A percentile compares a stretch with the other conserved stretches of the same genome.
Conservation (phyloP, 2,329 filamentous ascomycete genomes). For the Stachybotrys chlorohalonatus region DNA sequence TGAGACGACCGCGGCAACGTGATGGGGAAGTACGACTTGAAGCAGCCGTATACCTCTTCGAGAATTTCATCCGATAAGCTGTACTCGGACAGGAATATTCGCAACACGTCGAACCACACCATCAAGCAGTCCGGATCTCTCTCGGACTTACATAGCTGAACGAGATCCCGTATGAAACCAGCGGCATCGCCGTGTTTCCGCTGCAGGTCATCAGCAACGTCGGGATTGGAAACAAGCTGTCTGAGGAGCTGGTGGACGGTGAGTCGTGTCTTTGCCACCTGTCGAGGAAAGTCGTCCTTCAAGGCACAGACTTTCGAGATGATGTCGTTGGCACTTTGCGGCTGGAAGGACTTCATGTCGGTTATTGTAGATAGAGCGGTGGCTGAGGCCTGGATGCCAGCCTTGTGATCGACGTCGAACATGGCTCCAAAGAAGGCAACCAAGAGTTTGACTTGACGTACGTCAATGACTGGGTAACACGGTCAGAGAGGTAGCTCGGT, state of each 20-base stretch:
- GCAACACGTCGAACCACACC: conserved; percentile 45
- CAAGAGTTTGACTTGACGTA: conserved; percentile 31
- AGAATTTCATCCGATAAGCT: conserved; percentile 34
- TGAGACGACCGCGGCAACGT: conserved; percentile 42
- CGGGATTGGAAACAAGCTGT: conserved; percentile 31
- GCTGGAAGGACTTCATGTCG: conserved; percentile 41
- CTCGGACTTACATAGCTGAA: conserved; percentile 44
- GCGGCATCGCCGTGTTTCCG: conserved; percentile 32
- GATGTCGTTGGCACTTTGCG: conserved; percentile 37
- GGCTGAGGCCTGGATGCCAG: conserved; percentile 45
- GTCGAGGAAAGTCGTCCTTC: conserved; percentile 47
- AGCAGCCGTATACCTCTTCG: conserved; percentile 42
- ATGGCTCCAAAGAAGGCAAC: conserved; percentile 48
- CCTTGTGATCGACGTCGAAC: conserved; percentile 50
- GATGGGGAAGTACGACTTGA: conserved; percentile 54
- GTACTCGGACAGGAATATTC: conserved; percentile 34
- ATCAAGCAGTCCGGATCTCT: conserved; percentile 49
- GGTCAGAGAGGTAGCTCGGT: not conserved
- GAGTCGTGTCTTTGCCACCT: conserved; percentile 40
- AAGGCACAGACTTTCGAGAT: conserved; percentile 39
- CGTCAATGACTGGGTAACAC: conserved; percentile 3
- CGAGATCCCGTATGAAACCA: conserved; percentile 38
- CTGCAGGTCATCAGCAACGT: conserved; percentile 33
- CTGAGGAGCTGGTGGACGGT: conserved; percentile 42
- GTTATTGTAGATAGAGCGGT: conserved; percentile 41